Base-by-base conservation (phyloP, 345 rosid genomes). In the Anastatica hierochuntica region DNA sequence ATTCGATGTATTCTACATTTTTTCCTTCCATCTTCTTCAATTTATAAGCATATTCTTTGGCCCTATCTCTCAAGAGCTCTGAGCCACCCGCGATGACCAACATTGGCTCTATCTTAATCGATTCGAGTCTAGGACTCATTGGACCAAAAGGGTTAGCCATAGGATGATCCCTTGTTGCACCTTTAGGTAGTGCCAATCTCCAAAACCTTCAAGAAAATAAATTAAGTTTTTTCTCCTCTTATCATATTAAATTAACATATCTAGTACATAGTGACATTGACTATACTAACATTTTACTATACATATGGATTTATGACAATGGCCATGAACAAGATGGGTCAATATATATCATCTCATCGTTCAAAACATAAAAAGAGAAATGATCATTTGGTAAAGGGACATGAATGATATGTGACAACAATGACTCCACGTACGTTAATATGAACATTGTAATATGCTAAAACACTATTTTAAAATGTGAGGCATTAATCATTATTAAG, bases 141-240 rank as follows among this genome's bases (percentile, higher is more conserved):
- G 85, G 82, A 52, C 92, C 97, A 37, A 85, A 83, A 17, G 97
- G 97, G 65, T 89, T 89, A 12, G 79, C 88, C 43, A 75, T 62
- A 26, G 77, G 85, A 59, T 83, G 88, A 70, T 85, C 97, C 51
- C 94, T 78, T 30, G 56, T 69, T 71, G 71, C 90, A 42, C 81
- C 90, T 17, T 21, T 14, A 1, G 97, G 95, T 58, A 89, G 27
- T 11, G 90, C 75, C 16, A 89, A 62, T 76, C 94, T 85, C 97
- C 97, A 89, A 69, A 89, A 85, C 53, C 97, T 89, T 60, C 27
- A 45, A 36, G 4, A 58, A 43, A 8, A 34, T 17, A 49, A 45
- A 37, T n/a, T n/a, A n/a, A n/a, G 8, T 37, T 54, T 45, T 44
- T 23, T 23, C 31, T 11, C 5, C 1, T 45, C 53, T 36, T 54